Evolutionary conservation across 2,329 filamentous ascomycete species (phyloP), one percentile per base, ranked within the genome.

Genomic region (Sphaerulina populicola): DNA sequence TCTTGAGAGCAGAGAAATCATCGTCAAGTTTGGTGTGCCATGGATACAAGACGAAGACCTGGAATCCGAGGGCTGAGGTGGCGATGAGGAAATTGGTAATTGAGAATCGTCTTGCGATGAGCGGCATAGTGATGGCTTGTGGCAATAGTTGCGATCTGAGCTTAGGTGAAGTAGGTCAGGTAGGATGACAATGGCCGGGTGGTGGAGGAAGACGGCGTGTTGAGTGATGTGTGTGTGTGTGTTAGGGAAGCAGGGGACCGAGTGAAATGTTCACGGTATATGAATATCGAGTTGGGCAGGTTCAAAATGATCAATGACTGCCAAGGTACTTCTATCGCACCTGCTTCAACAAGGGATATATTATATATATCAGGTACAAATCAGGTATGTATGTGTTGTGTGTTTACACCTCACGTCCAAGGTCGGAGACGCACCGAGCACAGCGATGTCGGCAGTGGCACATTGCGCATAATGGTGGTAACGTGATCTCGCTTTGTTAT

Each of bases 1-100:
- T 37, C 35, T 47, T 57, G 31, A 62, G 45, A 9, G 47, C 52
- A n/a, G 51, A 52, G 23, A 62, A 62, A 23, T 61, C 60, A 5
- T 56, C 49, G 46, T 61, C 60, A 7, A 62, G 52, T 37, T 61
- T 57, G 39, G 49, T 53, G 37, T 62, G 60, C 60, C 60, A 62
- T 29, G 60, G 60, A n/a, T 62, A 62, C 15, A 62, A 44, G 0
- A 62, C 60, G 27, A 55, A 58, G 35, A 59, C 56, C 37, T 62
- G 60, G 35, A 62, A 62, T 10, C 56, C 54, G 2, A 62, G 44
- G 0, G 60, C 58, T 4, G 60, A 58, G 6, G 52, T 44, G 5
- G 58, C 60, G 45, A 62, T 58, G 23, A 58, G 40, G 41, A 62
- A 60, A 44, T 61, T 62, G 7, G 59, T 56, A 18, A 60, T 56